phyloP scores from a whole-genome alignment of 208 protist genomes.

The Acanthamoeba quina region DNA sequence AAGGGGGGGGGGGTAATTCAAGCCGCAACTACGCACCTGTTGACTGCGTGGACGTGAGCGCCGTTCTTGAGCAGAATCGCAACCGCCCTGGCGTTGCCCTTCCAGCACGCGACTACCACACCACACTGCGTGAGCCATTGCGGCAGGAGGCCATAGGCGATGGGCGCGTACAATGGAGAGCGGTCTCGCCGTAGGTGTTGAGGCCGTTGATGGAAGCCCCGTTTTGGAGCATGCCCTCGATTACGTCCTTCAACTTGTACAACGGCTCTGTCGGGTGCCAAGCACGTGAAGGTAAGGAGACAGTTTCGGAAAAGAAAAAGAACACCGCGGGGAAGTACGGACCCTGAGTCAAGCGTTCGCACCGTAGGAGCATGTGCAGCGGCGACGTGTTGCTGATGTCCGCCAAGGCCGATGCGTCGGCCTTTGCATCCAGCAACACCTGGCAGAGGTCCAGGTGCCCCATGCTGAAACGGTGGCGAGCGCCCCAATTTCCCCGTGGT shows the following conservation, averaged over 20 bases:
- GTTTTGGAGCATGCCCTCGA: background rate
- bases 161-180: background rate
- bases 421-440: background rate
- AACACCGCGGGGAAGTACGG: background rate
- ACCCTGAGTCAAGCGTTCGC: background rate
- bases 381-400: conserved; percentile 3
- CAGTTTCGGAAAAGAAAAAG: background rate
- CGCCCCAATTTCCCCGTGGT: no score
- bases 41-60: background rate
- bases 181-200: background rate
- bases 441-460: background rate
- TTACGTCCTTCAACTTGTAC: background rate
- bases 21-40: background rate
- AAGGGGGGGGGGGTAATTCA: no score
- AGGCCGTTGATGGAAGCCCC: background rate
- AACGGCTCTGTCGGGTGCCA: background rate
- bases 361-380: background rate
- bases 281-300: background rate
- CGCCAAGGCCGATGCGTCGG: background rate
- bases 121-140: background rate
- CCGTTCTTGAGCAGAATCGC: background rate
- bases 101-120: background rate
- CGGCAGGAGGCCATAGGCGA: background rate
- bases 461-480: background rate
- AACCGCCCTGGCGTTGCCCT: background rate